A percentile compares a stretch with the other conserved stretches of the same genome.
Conservation (phyloP, 139 green algal species). For the Chlamydomonas sphaeroides region DNA sequence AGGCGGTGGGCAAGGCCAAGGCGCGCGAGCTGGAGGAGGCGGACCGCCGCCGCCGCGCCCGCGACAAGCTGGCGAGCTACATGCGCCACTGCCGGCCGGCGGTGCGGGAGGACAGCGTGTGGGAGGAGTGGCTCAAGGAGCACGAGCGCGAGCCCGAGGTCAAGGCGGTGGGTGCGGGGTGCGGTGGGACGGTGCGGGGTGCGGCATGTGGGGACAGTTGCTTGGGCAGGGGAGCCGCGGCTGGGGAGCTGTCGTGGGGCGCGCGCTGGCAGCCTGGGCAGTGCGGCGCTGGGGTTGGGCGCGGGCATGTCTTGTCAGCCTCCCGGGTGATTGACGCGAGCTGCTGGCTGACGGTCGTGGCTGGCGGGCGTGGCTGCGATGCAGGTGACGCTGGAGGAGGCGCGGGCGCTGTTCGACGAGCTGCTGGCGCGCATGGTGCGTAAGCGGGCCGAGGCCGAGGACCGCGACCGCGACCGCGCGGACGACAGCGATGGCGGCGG, state of each 20-base stretch:
- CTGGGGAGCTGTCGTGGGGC: too few relatives aligned
- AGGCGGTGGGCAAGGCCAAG: conserved; percentile 62
- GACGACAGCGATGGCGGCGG: conserved; percentile 34
- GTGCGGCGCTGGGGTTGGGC: background rate
- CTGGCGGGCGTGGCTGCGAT: too few relatives aligned
- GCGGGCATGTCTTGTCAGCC: background rate
- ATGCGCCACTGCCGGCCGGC: conserved; percentile 23
- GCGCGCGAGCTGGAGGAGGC: conserved; percentile 54
- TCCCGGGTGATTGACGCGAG: too few relatives aligned
- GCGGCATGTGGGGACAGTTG: too few relatives aligned
- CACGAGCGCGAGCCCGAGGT: conserved; percentile 64
- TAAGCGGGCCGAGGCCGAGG: conserved; percentile 12
- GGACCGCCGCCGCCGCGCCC: conserved; percentile 24
- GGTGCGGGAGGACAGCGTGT: conserved; percentile 1
- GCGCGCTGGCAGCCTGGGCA: background rate
- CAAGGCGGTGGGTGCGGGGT: conserved; percentile 49
- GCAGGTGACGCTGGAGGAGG: conserved; percentile 56
- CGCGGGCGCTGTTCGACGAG: conserved; percentile 65
- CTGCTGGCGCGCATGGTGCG: conserved; percentile 52
- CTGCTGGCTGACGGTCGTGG: too few relatives aligned
- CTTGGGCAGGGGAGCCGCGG: too few relatives aligned
- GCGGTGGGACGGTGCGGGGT: too few relatives aligned
- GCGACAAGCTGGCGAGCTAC: conserved; percentile 33
- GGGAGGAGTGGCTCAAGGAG: conserved; percentile 39
- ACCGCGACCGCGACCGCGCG: conserved; percentile 54